Evolutionary conservation across 768 basidiomycete species (phyloP), one percentile per base, ranked within the genome.

Genomic region (Glaciozyma martinii): DNA sequence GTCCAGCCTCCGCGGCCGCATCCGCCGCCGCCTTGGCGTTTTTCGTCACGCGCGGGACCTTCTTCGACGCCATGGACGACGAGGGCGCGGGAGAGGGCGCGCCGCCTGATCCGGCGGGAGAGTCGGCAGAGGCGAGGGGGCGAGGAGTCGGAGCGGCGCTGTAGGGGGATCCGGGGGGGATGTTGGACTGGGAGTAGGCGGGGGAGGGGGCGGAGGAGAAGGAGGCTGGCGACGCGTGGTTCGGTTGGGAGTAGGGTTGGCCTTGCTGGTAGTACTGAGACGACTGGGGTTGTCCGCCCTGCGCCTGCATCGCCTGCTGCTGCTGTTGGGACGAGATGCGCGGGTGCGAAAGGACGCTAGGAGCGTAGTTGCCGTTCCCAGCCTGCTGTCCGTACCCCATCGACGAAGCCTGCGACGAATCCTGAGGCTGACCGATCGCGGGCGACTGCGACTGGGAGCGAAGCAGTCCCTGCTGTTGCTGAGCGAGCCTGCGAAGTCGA

Each of bases 391-490:
- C n/a, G 49, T n/a, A 50, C 8, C 49, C 49, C 49, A 50, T 19
- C 46, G 46, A 47, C 21, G 46, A 23, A 5, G 49, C n/a, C 49
- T 50, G 49, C 49, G 37, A 40, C 37, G 37, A 13, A 13, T 40
- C 37, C 15, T 50, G 49, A 27, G 49, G 49, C 25, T n/a, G 46
- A 25, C n/a, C n/a, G 21, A 47, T 47, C 6, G 21, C 49, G 49
- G 49, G 49, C 49, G 49, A 50, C 25, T 50, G 23, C 50, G 42
- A 42, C 32, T 30, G 19, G 13, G 67, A 15, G 30, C 61, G 58
- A 46, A 62, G 59, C 2, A 56, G 56, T 23, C 62, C 54, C 53
- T 65, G 59, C 43, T 67, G 67, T 53, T 65, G 62, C 27, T 66
- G 67, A 1, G 63, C 63, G 53, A 66, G 65, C 40, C 65, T 66